Base-by-base conservation (phyloP, 257 asterid genomes). In the Solanum habrochaites region DNA sequence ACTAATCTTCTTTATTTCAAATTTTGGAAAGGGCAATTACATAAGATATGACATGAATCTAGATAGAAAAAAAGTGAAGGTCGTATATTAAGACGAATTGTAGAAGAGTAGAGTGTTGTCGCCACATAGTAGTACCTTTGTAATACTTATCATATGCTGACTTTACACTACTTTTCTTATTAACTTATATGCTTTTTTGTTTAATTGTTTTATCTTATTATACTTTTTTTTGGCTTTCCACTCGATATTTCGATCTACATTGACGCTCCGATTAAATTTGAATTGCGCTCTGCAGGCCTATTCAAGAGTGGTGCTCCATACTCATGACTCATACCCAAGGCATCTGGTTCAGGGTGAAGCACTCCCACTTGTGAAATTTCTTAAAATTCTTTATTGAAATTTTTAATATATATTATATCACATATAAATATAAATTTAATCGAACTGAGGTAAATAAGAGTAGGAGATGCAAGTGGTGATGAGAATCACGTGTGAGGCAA, bases 261-360 rank as follows among this genome's bases (percentile, higher is more conserved):
- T 37, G 0, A 0, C 5, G 39, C 7, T 37, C 2, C 0, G 7
- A 37, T 0, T 37, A 37, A 37, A 37, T 37, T 37, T 5, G 2
- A 37, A 37, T 37, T 37, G 39, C 39, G 7, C 39, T 37, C 7
- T 37, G 39, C 7, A 37, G 7, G 7, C 7, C 39, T 6, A 5
- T 0, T 5, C 7, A 0, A 6, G 39, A 1, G 39, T 35, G 1
- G 39, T 37, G 39, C 2, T 37, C 6, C 39, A 37, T 37, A 37
- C 0, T 2, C 0, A 37, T 7, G 7, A 0, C 39, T 35, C 39
- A 7, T 5, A 37, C 1, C 6, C 7, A 1, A 37, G 39, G 5
- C 7, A 37, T 37, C 7, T 37, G 7, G 7, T 37, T 6, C 5
- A 37, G 39, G 39, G 2, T 37, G 39, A 37, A 37, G 1, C 7